These are phyloP conservation scores for Yamadazyma laniorum DNA, from an alignment of 805 yeast species.

Conservation along the genomic window DNA sequence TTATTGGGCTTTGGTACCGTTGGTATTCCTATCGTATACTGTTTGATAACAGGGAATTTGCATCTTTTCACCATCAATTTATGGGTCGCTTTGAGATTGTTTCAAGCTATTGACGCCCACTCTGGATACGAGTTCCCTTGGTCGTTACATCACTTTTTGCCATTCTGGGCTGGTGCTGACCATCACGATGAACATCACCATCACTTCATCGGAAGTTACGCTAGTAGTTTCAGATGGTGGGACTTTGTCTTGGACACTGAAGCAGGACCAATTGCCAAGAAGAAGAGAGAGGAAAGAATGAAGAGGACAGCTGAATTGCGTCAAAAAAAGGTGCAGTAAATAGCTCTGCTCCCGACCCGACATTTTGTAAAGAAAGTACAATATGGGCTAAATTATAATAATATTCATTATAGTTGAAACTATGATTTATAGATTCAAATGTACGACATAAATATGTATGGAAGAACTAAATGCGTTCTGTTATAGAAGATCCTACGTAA, in stretches of 20 bases:
- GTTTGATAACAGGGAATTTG: slow-evolving; percentile 43
- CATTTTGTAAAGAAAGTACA: too few species aligned
- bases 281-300: slow-evolving; percentile 45
- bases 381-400: too few species aligned
- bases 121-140: slow-evolving; percentile 64
- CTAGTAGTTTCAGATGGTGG: slow-evolving; percentile 60
- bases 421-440: background rate
- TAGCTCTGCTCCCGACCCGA: too few species aligned
- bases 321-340: slow-evolving; percentile 29
- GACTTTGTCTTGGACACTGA: slow-evolving; percentile 52
- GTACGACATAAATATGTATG: background rate
- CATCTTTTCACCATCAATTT: slow-evolving; percentile 53
- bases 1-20: slow-evolving; percentile 59
- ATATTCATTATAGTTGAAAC: background rate
- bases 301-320: slow-evolving; percentile 44
- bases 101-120: slow-evolving; percentile 61
- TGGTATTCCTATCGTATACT: slow-evolving; percentile 57
- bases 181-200: slow-evolving; percentile 64
- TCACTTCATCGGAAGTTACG: slow-evolving; percentile 57
- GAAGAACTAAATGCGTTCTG: background rate
- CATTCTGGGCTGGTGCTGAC: slow-evolving; percentile 66
- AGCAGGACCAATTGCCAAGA: slow-evolving; percentile 54
- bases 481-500: too few species aligned
- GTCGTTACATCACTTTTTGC: slow-evolving; percentile 55
- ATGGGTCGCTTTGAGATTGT: slow-evolving; percentile 53